phyloP scores from a whole-genome alignment of 2,329 filamentous ascomycete species.

The Calonectria multiphialidica region DNA sequence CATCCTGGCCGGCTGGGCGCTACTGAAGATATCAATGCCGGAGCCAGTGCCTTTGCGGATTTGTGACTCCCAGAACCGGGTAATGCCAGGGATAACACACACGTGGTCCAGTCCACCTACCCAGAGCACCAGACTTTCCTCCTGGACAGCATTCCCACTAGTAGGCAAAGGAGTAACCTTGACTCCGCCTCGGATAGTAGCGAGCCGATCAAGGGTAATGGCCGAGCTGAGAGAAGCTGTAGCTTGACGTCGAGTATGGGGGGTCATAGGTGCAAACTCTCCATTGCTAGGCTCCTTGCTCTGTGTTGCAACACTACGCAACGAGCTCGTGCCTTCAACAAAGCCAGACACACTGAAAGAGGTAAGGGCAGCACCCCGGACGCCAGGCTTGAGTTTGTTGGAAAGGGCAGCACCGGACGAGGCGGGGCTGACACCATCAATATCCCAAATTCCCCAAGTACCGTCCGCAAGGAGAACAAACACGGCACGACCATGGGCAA shows the following conservation, averaged over 20 bases:
- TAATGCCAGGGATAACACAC: slow-evolving; percentile 66
- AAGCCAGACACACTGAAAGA: slow-evolving; percentile 70
- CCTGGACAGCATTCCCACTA: slow-evolving; percentile 56
- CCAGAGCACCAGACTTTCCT: slow-evolving; percentile 70
- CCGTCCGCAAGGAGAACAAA: slow-evolving; percentile 71
- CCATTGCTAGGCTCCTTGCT: slow-evolving; percentile 53
- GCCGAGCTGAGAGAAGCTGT: slow-evolving; percentile 57
- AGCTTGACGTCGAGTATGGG: slow-evolving; percentile 68
- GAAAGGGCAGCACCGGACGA: slow-evolving; percentile 57
- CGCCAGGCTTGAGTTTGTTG: slow-evolving; percentile 62
- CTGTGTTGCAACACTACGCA: slow-evolving; percentile 56
- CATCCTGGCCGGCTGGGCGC: slow-evolving; percentile 67
- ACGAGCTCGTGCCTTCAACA: slow-evolving; percentile 69
- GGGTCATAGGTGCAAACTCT: slow-evolving; percentile 75
- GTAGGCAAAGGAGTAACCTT: slow-evolving; percentile 60
- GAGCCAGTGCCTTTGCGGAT: slow-evolving; percentile 63
- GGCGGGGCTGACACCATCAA: slow-evolving; percentile 68
- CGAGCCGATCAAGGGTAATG: slow-evolving; percentile 63
- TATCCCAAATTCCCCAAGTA: slow-evolving; percentile 77
- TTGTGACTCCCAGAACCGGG: slow-evolving; percentile 71
- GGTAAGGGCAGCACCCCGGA: slow-evolving; percentile 70
- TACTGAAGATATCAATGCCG: slow-evolving; percentile 67
- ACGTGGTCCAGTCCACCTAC: slow-evolving; percentile 68
- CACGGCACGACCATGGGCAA: slow-evolving; percentile 70
- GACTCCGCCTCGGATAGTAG: slow-evolving; percentile 66